Evolutionary conservation across 2,329 filamentous ascomycete species (phyloP).

Genomic region (Colletotrichum higginsianum): DNA sequence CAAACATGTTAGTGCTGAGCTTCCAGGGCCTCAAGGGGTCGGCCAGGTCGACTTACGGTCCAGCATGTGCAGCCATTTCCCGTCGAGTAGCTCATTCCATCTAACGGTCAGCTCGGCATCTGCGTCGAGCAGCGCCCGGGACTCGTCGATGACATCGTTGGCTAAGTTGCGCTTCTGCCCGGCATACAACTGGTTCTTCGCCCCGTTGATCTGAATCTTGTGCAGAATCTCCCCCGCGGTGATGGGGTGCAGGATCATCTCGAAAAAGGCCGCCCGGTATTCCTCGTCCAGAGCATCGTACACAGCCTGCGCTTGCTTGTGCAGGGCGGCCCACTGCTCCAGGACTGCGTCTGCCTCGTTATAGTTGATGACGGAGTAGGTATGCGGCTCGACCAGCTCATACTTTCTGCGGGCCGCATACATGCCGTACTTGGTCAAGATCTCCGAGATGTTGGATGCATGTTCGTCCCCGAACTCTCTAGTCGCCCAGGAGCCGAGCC

Average conservation of each 20-base stretch:
- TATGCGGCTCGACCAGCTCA: conserved; percentile 53
- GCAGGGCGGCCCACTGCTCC: conserved; percentile 66
- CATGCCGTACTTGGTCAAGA: conserved; percentile 63
- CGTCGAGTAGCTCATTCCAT: conserved; percentile 71
- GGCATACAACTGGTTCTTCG: conserved; percentile 62
- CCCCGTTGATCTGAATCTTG: conserved; percentile 63
- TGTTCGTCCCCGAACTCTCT: conserved; percentile 69
- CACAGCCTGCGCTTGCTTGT: conserved; percentile 67
- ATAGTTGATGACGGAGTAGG: conserved; percentile 70
- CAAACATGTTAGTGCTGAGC: neutral
- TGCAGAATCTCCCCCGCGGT: conserved; percentile 67
- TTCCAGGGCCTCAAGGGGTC: no score
- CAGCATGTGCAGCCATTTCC: conserved; percentile 76
- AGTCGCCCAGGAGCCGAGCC: conserved; percentile 70
- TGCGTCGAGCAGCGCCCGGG: conserved; percentile 68
- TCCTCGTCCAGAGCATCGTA: conserved; percentile 67
- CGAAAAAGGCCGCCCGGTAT: conserved; percentile 71
- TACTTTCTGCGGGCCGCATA: conserved; percentile 54
- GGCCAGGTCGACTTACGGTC: conserved; percentile 59
- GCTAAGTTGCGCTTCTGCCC: conserved; percentile 62
- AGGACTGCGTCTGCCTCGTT: conserved; percentile 69
- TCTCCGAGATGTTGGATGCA: conserved; percentile 62
- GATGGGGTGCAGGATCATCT: conserved; percentile 70
- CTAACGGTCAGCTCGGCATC: conserved; percentile 69
- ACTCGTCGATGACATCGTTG: conserved; percentile 65